Base-by-base conservation (phyloP, 2,329 filamentous ascomycete genomes). In the Cytospora paraplurivora region DNA sequence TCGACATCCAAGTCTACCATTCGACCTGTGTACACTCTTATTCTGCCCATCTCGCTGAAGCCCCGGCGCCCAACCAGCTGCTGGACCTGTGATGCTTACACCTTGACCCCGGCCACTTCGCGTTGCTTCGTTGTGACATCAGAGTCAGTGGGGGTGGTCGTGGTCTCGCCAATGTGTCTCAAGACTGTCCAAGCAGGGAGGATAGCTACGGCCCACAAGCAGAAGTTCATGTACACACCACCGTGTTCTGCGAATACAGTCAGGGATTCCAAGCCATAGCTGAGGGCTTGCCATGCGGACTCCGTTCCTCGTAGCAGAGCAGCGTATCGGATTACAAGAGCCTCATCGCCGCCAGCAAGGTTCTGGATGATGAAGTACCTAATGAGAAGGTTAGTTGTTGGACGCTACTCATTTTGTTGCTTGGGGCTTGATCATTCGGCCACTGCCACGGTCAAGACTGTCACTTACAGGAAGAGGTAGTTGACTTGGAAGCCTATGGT, bases 361-460 rank as follows among this genome's bases (percentile, higher is more conserved):
- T 90, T 87, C 4, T 85, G 82, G 11, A 92, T 83, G 64, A 92
- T 78, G 69, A 92, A 92, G 76, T 91, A 91, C 12, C 84, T 87
- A 49, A 15, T 8, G 2, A 8, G 49, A 7, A 32, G 6, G 4
- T 37, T 50, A 12, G 27, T 27, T 64, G 56, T 56, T 56, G 17
- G 47, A 38, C 10, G 21, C 33, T 11, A 7, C 10, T 21, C 44
- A 19, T 47, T 27, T 34, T 32, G 11, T 32, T 10, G 34, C 19
- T 60, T 38, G 13, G 7, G 13, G 21, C 4, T 41, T 6, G 3
- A 17, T 19, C 44, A 47, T 21, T 17, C 13, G 44, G 3, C 41
- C 41, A 10, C 17, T 11, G 6, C 11, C 4, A 21, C 10, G 8
- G 12, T 19, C 8, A 17, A 41, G n/a, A 34, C 1, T 7, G 3